phyloP scores from a whole-genome alignment of 2,329 filamentous ascomycete genomes.

The Colletotrichum cereale region DNA sequence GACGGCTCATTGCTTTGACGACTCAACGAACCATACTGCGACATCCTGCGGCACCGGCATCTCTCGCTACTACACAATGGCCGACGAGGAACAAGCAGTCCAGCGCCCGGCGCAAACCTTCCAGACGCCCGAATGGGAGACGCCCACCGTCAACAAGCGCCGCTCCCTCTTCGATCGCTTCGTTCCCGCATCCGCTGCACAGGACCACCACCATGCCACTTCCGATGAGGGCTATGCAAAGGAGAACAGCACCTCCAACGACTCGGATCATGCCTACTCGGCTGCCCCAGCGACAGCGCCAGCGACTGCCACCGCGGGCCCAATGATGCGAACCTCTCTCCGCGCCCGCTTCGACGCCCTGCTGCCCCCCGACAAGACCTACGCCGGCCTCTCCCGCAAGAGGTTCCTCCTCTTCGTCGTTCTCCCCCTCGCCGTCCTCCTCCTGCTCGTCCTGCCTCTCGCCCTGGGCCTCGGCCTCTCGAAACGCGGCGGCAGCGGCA shows the following conservation, averaged over 20 bases:
- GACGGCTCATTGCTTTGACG: background rate
- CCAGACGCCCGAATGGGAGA: constrained; percentile 36
- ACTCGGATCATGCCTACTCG: background rate
- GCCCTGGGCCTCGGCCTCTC: constrained; percentile 34
- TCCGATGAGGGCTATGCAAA: background rate
- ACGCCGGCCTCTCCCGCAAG: constrained; percentile 25
- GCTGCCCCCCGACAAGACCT: constrained; percentile 26
- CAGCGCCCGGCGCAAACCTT: constrained; percentile 27
- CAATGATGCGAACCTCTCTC: constrained; percentile 5
- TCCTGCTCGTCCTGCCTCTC: constrained; percentile 26
- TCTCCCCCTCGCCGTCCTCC: constrained; percentile 11
- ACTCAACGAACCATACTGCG: background rate
- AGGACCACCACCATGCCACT: background rate
- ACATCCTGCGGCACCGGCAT: background rate
- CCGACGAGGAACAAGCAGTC: constrained; percentile 29
- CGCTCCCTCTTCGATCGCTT: constrained; percentile 25
- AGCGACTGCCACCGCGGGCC: background rate
- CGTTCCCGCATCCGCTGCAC: background rate
- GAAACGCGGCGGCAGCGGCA: constrained; percentile 5
- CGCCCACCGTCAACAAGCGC: constrained; percentile 20
- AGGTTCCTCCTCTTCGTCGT: constrained; percentile 28
- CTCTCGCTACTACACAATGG: constrained; percentile 10
- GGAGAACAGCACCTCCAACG: background rate
- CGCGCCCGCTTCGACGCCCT: constrained; percentile 29
- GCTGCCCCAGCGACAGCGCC: background rate